Evolutionary conservation across 2,329 filamentous ascomycete species (phyloP).

Genomic region (Sclerotinia nivalis): DNA sequence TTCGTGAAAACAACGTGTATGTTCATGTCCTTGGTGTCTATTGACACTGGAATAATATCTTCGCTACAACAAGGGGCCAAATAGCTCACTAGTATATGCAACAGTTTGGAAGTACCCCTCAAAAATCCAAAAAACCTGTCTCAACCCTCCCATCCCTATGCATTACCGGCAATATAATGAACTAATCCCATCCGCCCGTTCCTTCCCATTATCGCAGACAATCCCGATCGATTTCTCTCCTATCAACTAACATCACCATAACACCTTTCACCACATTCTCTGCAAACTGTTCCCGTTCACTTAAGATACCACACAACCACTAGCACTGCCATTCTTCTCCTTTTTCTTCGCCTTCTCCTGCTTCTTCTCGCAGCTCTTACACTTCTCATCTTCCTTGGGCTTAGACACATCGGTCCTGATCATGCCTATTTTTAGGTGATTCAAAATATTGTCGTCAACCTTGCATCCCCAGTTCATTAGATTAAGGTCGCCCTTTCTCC

Average conservation of each 20-base stretch:
- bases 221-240: background rate
- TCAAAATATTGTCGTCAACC: background rate
- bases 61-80: background rate
- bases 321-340: background rate
- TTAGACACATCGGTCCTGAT: background rate
- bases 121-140: background rate
- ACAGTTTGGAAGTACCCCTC: background rate
- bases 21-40: background rate
- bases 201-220: background rate
- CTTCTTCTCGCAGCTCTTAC: background rate
- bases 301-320: background rate
- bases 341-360: background rate
- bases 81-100: background rate
- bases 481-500: conserved; percentile 11
- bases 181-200: background rate
- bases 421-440: background rate
- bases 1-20: background rate
- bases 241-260: background rate
- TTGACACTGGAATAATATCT: background rate
- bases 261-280: too few relatives aligned
- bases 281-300: background rate
- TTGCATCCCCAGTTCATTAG: conserved; percentile 6
- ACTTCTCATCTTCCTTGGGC: background rate
- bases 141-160: background rate
- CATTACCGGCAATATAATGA: background rate